Evolutionary conservation across 106 monocot species (phyloP), one percentile per base, ranked within the genome.

Genomic region (Gastrodia elata): DNA sequence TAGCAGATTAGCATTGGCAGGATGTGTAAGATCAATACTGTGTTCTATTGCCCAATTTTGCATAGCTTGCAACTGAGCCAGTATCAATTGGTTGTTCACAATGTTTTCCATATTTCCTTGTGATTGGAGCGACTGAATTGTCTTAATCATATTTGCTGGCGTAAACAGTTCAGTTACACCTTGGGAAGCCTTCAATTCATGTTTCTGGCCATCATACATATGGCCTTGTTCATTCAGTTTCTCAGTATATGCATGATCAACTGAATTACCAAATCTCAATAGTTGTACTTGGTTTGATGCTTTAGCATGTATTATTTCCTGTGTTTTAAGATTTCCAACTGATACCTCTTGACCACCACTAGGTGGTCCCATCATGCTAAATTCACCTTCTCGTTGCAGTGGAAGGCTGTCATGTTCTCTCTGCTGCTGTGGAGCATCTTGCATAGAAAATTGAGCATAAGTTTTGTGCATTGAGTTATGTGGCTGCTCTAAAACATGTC

Each of bases 11-110:
- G 87, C 80, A 83, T 85, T 93, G 16, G 81, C 81, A 39, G 98
- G 88, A 78, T 80, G 58, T 38, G 93, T 87, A 52, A 98, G 80
- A 71, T 93, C 98, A 44, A 98, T 75, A 58, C 87, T 93, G 68
- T 77, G 79, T 46, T 93, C 91, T 68, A 85, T 82, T 16, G 98
- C 98, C 98, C 98, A 98, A 39, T 81, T 81, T 48, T 91, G 87
- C 77, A 94, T 65, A 18, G 82, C 84, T 73, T 92, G 88, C 64
- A 91, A 77, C 59, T 93, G 93, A 6, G 82, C 80, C 85, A 93
- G 78, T 41, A 79, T 40, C 75, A 87, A 58, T 71, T 86, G 91
- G 65, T 78, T 86, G 69, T 65, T 84, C 48, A 83, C 70, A 78
- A 80, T 25, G 73, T 79, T 84, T 67, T 71, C 68, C 68, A 84